phyloP scores from a whole-genome alignment of 139 green algal species.

The Volvox reticuliferus region DNA sequence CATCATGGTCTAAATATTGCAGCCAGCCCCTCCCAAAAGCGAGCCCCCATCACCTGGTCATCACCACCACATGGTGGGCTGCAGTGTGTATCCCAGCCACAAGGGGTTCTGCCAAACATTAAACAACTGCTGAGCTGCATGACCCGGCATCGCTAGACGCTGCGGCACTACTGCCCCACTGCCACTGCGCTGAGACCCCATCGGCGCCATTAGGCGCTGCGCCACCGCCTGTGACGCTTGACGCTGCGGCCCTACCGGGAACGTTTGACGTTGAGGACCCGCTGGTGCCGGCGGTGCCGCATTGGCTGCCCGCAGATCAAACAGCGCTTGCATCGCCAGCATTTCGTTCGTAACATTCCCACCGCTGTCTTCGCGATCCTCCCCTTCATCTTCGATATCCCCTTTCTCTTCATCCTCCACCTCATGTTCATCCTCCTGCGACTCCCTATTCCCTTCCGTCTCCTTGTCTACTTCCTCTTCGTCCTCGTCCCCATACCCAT shows the following conservation, averaged over 20 bases:
- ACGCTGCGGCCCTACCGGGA: too few species aligned
- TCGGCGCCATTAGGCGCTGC: not conserved
- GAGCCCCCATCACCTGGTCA: too few species aligned
- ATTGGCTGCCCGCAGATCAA: not conserved
- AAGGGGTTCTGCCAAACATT: too few species aligned
- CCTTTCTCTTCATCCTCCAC: not conserved
- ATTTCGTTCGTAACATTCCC: constrained; percentile 39
- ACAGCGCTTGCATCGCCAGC: constrained; percentile 51
- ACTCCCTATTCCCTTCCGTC: not conserved
- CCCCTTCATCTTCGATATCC: not conserved
- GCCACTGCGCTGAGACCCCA: not conserved
- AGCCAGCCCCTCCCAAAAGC: too few species aligned
- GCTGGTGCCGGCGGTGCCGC: too few species aligned
- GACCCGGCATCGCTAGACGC: not conserved
- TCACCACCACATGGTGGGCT: too few species aligned
- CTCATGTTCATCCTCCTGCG: not conserved
- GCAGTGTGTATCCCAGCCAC: too few species aligned
- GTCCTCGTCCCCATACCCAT: not conserved
- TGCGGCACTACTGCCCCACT: too few species aligned
- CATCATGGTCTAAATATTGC: too few species aligned
- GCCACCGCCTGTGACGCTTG: too few species aligned
- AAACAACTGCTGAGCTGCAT: not conserved
- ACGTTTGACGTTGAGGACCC: not conserved
- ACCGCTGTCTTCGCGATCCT: not conserved
- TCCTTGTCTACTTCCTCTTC: not conserved